Evolutionary conservation across 257 asterid species (phyloP).

Genomic region (Solanum tarijense): DNA sequence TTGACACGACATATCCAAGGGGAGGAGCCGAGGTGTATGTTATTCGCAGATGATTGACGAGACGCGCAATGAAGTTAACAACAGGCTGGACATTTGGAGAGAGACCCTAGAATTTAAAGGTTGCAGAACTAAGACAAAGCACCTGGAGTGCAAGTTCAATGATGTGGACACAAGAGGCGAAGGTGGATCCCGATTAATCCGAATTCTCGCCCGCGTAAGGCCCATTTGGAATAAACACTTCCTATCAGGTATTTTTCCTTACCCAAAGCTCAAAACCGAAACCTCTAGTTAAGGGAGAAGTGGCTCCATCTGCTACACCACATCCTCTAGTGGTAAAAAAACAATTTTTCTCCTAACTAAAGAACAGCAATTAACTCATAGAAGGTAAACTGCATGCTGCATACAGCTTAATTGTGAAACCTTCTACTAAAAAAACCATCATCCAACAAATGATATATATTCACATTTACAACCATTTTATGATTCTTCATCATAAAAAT

Average conservation of each 20-base stretch:
- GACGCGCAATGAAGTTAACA: too few relatives aligned
- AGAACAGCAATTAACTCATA: background rate
- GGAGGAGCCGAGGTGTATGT: too few relatives aligned
- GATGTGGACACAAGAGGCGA: too few relatives aligned
- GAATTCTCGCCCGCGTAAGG: background rate
- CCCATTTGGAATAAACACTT: background rate
- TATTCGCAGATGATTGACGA: too few relatives aligned
- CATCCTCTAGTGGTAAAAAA: background rate
- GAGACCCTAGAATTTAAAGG: too few relatives aligned
- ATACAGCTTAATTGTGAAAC: background rate
- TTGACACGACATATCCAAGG: too few relatives aligned
- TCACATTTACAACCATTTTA: background rate
- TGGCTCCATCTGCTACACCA: background rate
- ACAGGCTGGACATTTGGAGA: too few relatives aligned
- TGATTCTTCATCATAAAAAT: background rate
- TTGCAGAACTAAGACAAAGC: too few relatives aligned
- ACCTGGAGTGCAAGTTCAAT: too few relatives aligned
- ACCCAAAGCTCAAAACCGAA: background rate
- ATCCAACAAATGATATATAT: background rate
- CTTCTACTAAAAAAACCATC: background rate
- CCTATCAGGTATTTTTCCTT: background rate
- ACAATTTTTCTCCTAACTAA: background rate
- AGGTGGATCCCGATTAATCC: background rate
- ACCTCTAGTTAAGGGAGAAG: background rate
- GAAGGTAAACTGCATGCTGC: background rate